Base-by-base conservation (phyloP, 768 basidiomycete genomes). In the Tulasnella sp. region DNA sequence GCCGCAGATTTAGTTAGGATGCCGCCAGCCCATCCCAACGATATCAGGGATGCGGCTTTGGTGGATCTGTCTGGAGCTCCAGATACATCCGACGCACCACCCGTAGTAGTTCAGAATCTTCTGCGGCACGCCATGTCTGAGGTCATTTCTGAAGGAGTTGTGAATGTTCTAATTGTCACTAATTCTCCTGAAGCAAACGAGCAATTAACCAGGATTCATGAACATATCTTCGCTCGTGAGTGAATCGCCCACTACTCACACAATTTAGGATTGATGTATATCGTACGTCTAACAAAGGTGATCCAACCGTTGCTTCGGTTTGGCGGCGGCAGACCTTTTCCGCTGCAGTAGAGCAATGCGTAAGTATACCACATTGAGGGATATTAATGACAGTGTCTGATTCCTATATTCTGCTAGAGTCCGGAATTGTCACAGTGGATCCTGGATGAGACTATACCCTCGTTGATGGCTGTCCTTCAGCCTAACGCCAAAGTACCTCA, bases 311-410 rank as follows among this genome's bases (percentile, higher is more conserved):
- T n/a, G 88, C 88, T 0, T 75, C 77, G 34, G 87, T 91, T 16
- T 91, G 88, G 88, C 77, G 88, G 20, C 76, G 86, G 9, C 87
- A 91, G 62, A 90, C 87, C 2, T 89, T 88, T 66, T 81, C 83
- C 9, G 87, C 87, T 0, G 85, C 87, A 3, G 82, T 91, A 46
- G 84, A 88, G 29, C 63, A 73, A 0, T 81, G 79, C 64, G n/a
- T n/a, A n/a, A n/a, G n/a, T n/a, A n/a, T n/a, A n/a, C n/a, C n/a
- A n/a, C n/a, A n/a, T n/a, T n/a, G n/a, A n/a, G n/a, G n/a, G n/a
- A n/a, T n/a, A n/a, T n/a, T n/a, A n/a, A n/a, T n/a, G n/a, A n/a
- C n/a, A n/a, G n/a, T n/a, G n/a, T n/a, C n/a, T n/a, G n/a, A n/a
- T n/a, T n/a, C n/a, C n/a, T n/a, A n/a, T n/a, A n/a, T n/a, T n/a